These are phyloP conservation scores for Brasilioporus rufonigricans DNA, from an alignment of 768 basidiomycete species.

Conservation along the genomic window DNA sequence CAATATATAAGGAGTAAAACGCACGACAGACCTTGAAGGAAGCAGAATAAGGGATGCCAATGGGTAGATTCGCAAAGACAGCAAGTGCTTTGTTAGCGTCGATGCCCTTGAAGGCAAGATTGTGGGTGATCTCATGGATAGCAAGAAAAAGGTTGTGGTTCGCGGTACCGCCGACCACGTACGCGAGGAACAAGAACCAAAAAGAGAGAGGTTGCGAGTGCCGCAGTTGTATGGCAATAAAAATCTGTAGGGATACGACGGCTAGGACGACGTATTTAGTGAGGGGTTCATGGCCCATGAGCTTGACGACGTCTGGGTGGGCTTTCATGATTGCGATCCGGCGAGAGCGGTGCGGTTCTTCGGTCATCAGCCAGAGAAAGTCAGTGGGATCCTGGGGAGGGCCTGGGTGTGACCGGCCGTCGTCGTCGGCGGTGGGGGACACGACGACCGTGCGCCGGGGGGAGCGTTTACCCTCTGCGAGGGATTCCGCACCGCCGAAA, in stretches of 20 bases:
- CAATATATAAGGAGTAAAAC: neutral
- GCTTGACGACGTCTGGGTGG: constrained; percentile 92
- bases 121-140: constrained; percentile 98
- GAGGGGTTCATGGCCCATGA: constrained; percentile 93
- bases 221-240: constrained; percentile 61
- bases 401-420: constrained; percentile 42
- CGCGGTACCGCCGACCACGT: constrained; percentile 86
- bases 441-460: constrained; percentile 50
- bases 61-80: constrained; percentile 89
- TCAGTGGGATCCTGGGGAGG: constrained; percentile 78
- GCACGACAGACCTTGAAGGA: constrained; percentile 76
- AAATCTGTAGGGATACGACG: constrained; percentile 79
- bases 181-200: constrained; percentile 74
- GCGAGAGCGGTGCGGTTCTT: constrained; percentile 92
- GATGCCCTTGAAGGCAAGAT: constrained; percentile 86
- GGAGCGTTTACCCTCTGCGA: constrained; percentile 52
- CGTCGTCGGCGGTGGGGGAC: constrained; percentile 37
- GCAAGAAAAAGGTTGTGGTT: constrained; percentile 99
- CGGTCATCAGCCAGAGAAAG: constrained; percentile 96
- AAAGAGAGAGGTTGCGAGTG: constrained; percentile 66
- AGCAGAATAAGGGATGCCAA: constrained; percentile 92
- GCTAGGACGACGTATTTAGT: constrained; percentile 88
- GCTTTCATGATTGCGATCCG: constrained; percentile 89
- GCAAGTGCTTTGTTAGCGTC: constrained; percentile 83
- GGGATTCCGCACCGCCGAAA: constrained; percentile 81